Evolutionary conservation across 352 stramenopile genomes (phyloP).

Genomic region (Halophytophthora batemanensis): DNA sequence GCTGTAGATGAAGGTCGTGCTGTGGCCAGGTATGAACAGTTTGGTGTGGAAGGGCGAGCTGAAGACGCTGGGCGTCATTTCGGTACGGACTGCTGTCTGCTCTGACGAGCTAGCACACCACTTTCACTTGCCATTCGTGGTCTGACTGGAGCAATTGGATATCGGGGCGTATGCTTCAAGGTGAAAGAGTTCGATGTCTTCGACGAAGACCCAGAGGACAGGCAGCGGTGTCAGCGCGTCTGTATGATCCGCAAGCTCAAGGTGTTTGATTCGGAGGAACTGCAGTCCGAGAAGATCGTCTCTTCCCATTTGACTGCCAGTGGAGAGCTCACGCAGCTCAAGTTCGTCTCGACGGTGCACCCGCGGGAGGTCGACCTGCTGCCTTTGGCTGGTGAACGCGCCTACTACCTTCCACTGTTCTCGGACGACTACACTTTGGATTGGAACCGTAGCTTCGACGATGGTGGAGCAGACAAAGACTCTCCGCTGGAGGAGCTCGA

Average conservation of each 20-base stretch:
- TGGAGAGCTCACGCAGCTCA: conserved; percentile 13
- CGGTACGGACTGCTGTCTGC: conserved; percentile 12
- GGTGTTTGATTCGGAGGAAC: conserved; percentile 3
- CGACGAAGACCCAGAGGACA: conserved; percentile 6
- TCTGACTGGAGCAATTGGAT: not conserved
- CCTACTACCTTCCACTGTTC: conserved; percentile 54
- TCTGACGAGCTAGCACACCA: no score
- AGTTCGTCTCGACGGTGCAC: conserved; percentile 34
- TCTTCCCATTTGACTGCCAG: not conserved
- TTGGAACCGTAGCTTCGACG: conserved; percentile 34
- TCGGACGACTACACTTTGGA: conserved; percentile 55
- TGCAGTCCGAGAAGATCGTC: conserved; percentile 17
- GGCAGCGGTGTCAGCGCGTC: conserved; percentile 9
- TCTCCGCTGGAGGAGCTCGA: conserved; percentile 32
- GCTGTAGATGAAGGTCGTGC: conserved; percentile 40
- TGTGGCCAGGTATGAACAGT: conserved; percentile 32
- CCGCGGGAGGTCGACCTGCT: conserved; percentile 43
- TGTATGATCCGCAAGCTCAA: conserved; percentile 19
- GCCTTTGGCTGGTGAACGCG: conserved; percentile 38
- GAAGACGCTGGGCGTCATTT: conserved; percentile 28
- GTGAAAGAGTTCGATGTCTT: conserved; percentile 32
- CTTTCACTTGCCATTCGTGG: no score
- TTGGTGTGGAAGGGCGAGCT: conserved; percentile 41
- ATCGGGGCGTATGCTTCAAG: conserved; percentile 5
- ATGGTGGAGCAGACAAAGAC: conserved; percentile 19